Conservation (phyloP, 2,329 filamentous ascomycete genomes). For the Stenocarpella maydis region DNA sequence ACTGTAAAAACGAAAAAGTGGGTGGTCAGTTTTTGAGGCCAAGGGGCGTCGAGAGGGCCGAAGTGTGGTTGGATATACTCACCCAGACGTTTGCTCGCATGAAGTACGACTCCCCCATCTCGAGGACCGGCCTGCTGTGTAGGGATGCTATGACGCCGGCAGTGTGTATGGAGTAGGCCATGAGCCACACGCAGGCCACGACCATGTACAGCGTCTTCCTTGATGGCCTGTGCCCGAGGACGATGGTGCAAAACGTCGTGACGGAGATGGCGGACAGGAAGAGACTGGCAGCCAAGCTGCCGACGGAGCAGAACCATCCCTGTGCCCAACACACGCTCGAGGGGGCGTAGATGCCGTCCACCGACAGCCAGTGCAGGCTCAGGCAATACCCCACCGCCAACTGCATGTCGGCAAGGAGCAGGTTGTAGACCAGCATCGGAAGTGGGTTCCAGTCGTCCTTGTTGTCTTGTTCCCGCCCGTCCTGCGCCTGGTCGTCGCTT, state of each 20-base stretch:
- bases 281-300: conserved; percentile 24
- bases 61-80: neutral
- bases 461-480: neutral
- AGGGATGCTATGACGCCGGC: neutral
- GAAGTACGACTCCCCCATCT: conserved; percentile 7
- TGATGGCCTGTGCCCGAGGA: conserved; percentile 14
- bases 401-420: conserved; percentile 35
- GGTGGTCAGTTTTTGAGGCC: neutral
- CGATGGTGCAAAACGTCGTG: conserved; percentile 32
- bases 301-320: conserved; percentile 34
- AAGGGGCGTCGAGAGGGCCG: too few species aligned
- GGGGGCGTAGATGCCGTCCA: conserved; percentile 31
- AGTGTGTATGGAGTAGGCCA: neutral
- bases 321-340: conserved; percentile 32
- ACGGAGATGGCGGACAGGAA: conserved; percentile 32
- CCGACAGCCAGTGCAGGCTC: conserved; percentile 33
- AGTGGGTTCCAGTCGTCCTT: conserved; percentile 31
- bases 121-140: neutral
- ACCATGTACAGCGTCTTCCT: neutral
- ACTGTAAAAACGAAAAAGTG: conserved; percentile 25
- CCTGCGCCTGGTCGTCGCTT: neutral
- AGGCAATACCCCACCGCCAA: conserved; percentile 30
- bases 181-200: neutral
- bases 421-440: conserved; percentile 34
- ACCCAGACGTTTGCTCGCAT: conserved; percentile 28